Base-by-base conservation (phyloP, 179 eudicot genomes). In the Spinacia oleracea region DNA sequence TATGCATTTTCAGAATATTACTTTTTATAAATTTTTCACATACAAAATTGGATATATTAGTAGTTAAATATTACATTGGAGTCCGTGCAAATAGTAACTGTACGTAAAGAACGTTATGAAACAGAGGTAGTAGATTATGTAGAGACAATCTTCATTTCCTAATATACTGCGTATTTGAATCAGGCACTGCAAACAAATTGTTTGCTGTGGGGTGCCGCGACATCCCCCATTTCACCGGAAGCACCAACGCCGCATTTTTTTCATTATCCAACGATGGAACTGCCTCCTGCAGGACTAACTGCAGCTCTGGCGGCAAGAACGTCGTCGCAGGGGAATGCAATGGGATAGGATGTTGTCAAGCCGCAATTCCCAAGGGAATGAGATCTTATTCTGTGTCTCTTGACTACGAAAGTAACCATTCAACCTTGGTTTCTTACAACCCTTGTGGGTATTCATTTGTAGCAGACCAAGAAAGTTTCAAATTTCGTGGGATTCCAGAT, bases 371-470 rank as follows among this genome's bases (percentile, higher is more conserved):
- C 1, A 34, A 20, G 45, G 70, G 70, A 66, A 1, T 35, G 14
- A 66, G 23, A 12, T 38, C 25, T 20, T 66, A 66, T 7, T 8
- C 14, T 0, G 45, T 66, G 0, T 1, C 0, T 66, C 23, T 35
- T 34, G 70, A 20, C 8, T 18, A 9, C 18, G 9, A 32, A 6
- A 66, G 70, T 66, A 66, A 66, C 46, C 70, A 66, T 38, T 5
- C 70, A 7, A 66, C 11, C 0, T n/a, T n/a, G n/a, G 3, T 14
- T 3, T 65, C 70, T 7, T 66, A 66, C 20, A 66, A 35, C 25
- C 70, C 70, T 20, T 66, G 70, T 35, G 70, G 70, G 1, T 66
- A 66, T 16, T 34, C 70, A 35, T 66, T 66, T 10, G 25, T 66
- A 4, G 70, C 70, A 34, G 70, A 66, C 27, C 2, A 20, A 66